Evolutionary conservation across 208 protist genomes (phyloP).

Genomic region (Trypanosoma boissoni): DNA sequence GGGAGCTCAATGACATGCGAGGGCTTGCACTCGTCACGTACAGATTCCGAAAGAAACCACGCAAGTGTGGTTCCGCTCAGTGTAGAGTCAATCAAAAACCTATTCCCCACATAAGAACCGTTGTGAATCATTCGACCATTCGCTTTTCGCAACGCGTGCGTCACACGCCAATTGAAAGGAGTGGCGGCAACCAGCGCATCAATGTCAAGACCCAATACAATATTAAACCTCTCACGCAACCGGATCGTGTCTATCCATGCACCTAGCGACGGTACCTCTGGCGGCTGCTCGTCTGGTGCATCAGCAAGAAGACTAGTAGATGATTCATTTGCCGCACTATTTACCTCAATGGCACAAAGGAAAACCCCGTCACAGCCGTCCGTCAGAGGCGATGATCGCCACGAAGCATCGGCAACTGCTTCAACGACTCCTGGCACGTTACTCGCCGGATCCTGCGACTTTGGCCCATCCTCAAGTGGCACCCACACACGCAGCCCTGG

Average conservation of each 20-base stretch:
- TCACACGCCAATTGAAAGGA: too few relatives aligned
- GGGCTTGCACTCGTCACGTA: not conserved
- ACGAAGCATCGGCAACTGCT: not conserved
- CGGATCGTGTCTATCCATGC: slow-evolving; percentile 14
- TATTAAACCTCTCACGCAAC: slow-evolving; percentile 13
- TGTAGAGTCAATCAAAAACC: slow-evolving; percentile 6
- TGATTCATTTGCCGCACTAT: not conserved
- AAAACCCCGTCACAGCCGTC: not conserved
- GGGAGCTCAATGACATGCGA: slow-evolving; percentile 17
- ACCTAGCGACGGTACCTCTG: slow-evolving; percentile 2
- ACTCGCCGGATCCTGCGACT: not conserved
- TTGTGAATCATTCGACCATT: slow-evolving; percentile 4
- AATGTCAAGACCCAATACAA: too few relatives aligned
- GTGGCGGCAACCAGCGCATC: too few relatives aligned
- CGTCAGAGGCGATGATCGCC: not conserved
- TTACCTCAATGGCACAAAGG: not conserved
- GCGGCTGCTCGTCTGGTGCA: not conserved
- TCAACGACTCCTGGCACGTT: not conserved
- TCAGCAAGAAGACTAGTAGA: not conserved
- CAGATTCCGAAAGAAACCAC: slow-evolving; percentile 13
- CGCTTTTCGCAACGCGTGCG: too few relatives aligned
- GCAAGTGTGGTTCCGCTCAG: slow-evolving; percentile 22
- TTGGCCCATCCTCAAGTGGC: not conserved
- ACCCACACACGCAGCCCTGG: not conserved
- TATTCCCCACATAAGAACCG: slow-evolving; percentile 7